phyloP scores from a whole-genome alignment of 2,329 filamentous ascomycete species.

The Eutypa lata region DNA sequence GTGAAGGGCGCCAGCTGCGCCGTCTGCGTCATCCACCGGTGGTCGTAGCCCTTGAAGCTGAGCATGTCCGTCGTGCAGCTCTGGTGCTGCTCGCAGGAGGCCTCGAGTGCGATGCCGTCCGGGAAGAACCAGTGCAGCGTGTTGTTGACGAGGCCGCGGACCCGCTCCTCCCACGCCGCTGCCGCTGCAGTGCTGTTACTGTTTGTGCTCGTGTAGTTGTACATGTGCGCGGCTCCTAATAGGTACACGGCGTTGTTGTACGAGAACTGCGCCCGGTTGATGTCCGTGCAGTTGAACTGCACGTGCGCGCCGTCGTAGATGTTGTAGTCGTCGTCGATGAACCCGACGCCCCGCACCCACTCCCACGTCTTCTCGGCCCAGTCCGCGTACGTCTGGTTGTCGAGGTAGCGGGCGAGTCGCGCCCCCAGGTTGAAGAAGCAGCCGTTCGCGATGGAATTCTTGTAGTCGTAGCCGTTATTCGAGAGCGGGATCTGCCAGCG shows the following conservation, averaged over 20 bases:
- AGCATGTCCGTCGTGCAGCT: slow-evolving; percentile 56
- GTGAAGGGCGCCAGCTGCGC: slow-evolving; percentile 39
- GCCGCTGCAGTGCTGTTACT: slow-evolving; percentile 6
- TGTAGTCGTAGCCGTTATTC: slow-evolving; percentile 49
- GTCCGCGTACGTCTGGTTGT: slow-evolving; percentile 60
- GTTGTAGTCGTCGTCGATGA: slow-evolving; percentile 43
- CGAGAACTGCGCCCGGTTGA: slow-evolving; percentile 50
- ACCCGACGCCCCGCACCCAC: slow-evolving; percentile 45
- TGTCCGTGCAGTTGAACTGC: slow-evolving; percentile 41
- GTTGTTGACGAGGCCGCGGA: slow-evolving; percentile 44
- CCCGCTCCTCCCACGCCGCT: slow-evolving; percentile 41
- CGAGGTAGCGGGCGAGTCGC: slow-evolving; percentile 60
- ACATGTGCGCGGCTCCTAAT: slow-evolving; percentile 39
- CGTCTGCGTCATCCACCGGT: slow-evolving; percentile 47
- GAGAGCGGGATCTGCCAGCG: slow-evolving; percentile 66
- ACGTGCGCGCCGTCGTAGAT: slow-evolving; percentile 50
- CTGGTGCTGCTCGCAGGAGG: slow-evolving; percentile 46
- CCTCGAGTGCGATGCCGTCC: slow-evolving; percentile 48
- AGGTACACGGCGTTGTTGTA: slow-evolving; percentile 52
- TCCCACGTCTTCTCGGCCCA: slow-evolving; percentile 60
- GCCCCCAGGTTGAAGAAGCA: slow-evolving; percentile 51
- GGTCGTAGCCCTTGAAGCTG: slow-evolving; percentile 57
- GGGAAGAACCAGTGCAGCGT: slow-evolving; percentile 49
- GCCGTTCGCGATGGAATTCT: slow-evolving; percentile 43
- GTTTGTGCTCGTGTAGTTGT: slow-evolving; percentile 41